phyloP scores from a whole-genome alignment of 306 rosid genomes.

The Begonia fuchsioides region DNA sequence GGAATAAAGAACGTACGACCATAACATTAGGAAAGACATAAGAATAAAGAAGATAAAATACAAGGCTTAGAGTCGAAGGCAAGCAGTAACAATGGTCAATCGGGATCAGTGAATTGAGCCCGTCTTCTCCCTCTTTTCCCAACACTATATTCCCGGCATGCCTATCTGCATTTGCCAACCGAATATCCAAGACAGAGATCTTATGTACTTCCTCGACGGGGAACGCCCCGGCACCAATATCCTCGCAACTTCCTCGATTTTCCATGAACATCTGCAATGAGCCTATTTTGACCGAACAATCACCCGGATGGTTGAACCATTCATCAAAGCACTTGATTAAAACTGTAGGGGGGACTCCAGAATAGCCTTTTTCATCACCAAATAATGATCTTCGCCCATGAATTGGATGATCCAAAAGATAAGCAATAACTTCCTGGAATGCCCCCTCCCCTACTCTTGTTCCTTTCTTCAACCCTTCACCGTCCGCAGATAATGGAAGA shows the following conservation, averaged over 20 bases:
- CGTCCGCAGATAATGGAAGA: slow-evolving; percentile 65
- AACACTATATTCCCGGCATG: slow-evolving; percentile 77
- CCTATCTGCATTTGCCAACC: too few relatives aligned
- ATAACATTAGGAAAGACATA: too few relatives aligned
- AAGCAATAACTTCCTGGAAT: slow-evolving; percentile 93
- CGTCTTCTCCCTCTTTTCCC: slow-evolving; percentile 39
- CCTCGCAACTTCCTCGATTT: slow-evolving; percentile 86
- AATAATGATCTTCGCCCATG: slow-evolving; percentile 34
- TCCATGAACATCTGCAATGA: slow-evolving; percentile 85
- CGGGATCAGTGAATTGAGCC: slow-evolving; percentile 49
- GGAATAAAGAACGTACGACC: too few relatives aligned
- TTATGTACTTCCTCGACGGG: slow-evolving; percentile 82
- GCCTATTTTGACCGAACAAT: slow-evolving; percentile 51
- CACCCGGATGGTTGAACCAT: slow-evolving; percentile 57
- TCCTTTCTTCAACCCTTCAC: too few relatives aligned
- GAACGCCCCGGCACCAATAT: slow-evolving; percentile 74
- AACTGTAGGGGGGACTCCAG: slow-evolving; percentile 88
- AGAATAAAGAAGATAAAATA: too few relatives aligned
- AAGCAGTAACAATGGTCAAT: slow-evolving; percentile 96
- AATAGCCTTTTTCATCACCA: slow-evolving; percentile 53
- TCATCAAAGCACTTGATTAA: slow-evolving; percentile 48
- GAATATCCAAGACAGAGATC: slow-evolving; percentile 66
- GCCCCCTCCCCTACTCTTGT: too few relatives aligned
- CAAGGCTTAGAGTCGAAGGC: slow-evolving; percentile 59
- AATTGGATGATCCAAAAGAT: slow-evolving; percentile 71